phyloP scores from a whole-genome alignment of 352 stramenopile genomes.

The Globisporangium perplexum region DNA sequence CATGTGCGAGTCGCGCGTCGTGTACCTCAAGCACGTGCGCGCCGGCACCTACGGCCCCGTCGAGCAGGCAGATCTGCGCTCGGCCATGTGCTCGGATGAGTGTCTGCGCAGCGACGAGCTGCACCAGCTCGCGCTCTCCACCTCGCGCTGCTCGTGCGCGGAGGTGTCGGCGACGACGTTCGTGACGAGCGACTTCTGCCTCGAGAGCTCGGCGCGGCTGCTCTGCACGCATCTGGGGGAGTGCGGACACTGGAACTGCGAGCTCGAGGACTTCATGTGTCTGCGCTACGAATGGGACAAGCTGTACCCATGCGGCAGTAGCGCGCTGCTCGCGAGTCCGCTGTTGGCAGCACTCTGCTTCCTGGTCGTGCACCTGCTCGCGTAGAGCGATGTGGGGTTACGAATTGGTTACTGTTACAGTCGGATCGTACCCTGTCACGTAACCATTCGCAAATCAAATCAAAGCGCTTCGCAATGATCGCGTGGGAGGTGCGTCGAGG shows the following conservation, averaged over 20 bases:
- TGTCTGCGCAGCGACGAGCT: slow-evolving; percentile 78
- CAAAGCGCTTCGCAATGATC: slow-evolving; percentile 9
- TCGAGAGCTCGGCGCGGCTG: slow-evolving; percentile 72
- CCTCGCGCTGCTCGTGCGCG: slow-evolving; percentile 74
- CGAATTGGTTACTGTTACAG: neutral
- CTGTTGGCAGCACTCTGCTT: slow-evolving; percentile 14
- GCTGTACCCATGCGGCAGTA: slow-evolving; percentile 43
- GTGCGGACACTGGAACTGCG: slow-evolving; percentile 85
- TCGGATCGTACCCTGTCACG: neutral
- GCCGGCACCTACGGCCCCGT: slow-evolving; percentile 58
- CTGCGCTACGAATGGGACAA: slow-evolving; percentile 86
- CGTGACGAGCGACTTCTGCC: slow-evolving; percentile 69
- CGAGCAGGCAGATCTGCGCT: slow-evolving; percentile 59
- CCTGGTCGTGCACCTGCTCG: slow-evolving; percentile 15
- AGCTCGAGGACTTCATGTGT: slow-evolving; percentile 89
- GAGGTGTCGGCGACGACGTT: slow-evolving; percentile 71
- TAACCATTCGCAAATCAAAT: neutral
- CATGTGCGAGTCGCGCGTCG: slow-evolving; percentile 69
- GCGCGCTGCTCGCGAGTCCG: slow-evolving; percentile 6
- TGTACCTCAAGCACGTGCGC: slow-evolving; percentile 54
- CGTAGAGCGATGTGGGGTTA: slow-evolving; percentile 3
- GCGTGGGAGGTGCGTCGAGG: slow-evolving; percentile 30
- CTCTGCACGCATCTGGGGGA: slow-evolving; percentile 84
- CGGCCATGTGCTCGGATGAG: slow-evolving; percentile 81
- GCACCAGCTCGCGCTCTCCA: slow-evolving; percentile 65